A percentile compares a stretch with the other conserved stretches of the same genome.
Evolutionary conservation across 306 rosid genomes (phyloP).

Genomic region (Delonix regia): DNA sequence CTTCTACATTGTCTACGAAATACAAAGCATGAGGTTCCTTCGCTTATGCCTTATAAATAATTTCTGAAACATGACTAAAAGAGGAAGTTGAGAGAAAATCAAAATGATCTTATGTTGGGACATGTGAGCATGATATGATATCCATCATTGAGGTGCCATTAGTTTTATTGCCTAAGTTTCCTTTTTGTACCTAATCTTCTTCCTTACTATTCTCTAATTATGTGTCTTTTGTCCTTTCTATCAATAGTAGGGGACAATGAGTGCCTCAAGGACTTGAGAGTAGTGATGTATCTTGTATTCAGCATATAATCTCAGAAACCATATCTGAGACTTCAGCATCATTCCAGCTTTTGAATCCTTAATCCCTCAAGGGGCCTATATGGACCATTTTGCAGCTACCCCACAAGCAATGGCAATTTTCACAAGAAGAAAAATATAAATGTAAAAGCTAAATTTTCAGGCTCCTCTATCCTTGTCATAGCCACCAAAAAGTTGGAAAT

Average conservation of each 20-base stretch:
- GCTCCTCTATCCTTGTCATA: conserved; percentile 51
- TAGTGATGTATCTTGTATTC: conserved; percentile 77
- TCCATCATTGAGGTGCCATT: conserved; percentile 27
- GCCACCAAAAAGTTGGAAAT: conserved; percentile 57
- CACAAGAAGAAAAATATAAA: conserved; percentile 34
- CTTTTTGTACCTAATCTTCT: conserved; percentile 27
- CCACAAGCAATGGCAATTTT: conserved; percentile 52
- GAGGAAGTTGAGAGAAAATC: conserved; percentile 14
- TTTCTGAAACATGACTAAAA: not conserved
- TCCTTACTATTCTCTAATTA: conserved; percentile 41
- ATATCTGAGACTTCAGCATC: conserved; percentile 57
- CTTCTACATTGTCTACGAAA: conserved; percentile 17
- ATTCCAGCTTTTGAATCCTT: conserved; percentile 74
- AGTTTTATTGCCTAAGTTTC: conserved; percentile 27
- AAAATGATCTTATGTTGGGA: conserved; percentile 32
- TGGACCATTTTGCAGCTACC: conserved; percentile 50
- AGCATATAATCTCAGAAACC: conserved; percentile 64
- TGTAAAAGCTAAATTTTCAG: conserved; percentile 42
- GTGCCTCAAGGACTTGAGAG: conserved; percentile 52
- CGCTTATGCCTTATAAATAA: not conserved
- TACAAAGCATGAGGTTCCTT: conserved; percentile 2
- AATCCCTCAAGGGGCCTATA: conserved; percentile 41
- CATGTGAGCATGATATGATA: conserved; percentile 27
- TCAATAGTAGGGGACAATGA: conserved; percentile 53
- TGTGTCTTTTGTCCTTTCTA: conserved; percentile 27